Evolutionary conservation across 192 early-diverging fungal species (phyloP).

Genomic region (Backusella tarrabulga): DNA sequence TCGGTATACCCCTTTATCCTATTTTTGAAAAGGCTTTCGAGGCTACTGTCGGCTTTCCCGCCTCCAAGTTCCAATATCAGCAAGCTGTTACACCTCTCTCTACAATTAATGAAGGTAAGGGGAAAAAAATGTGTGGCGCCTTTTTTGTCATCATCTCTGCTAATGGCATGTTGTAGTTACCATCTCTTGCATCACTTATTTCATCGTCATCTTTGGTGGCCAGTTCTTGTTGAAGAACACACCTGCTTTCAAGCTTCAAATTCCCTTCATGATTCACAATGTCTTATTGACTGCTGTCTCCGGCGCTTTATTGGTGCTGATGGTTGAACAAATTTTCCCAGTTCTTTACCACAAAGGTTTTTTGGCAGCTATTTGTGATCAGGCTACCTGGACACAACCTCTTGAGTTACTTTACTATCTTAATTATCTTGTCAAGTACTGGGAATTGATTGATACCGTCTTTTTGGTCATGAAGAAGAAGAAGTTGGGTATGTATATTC

Average conservation of each 20-base stretch:
- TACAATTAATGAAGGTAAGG: conserved; percentile 37
- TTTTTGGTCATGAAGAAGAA: conserved; percentile 84
- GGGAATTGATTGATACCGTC: conserved; percentile 83
- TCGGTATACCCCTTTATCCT: conserved; percentile 54
- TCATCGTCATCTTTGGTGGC: conserved; percentile 72
- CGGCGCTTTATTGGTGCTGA: conserved; percentile 59
- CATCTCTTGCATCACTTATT: conserved; percentile 50
- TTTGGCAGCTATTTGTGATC: conserved; percentile 66
- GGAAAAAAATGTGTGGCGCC: background rate
- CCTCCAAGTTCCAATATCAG: conserved; percentile 45
- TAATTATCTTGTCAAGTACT: conserved; percentile 89
- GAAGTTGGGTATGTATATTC: conserved; percentile 52
- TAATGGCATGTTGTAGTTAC: background rate
- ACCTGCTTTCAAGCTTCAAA: conserved; percentile 67
- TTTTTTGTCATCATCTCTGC: background rate
- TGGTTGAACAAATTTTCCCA: conserved; percentile 72
- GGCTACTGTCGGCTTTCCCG: conserved; percentile 39
- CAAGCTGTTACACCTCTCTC: conserved; percentile 52
- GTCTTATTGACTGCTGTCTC: conserved; percentile 68
- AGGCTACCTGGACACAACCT: conserved; percentile 67
- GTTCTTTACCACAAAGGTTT: conserved; percentile 65
- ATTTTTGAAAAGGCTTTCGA: conserved; percentile 48
- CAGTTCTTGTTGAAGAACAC: conserved; percentile 63
- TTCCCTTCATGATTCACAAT: conserved; percentile 78
- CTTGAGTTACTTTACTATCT: conserved; percentile 83